These are phyloP conservation scores for Bipolaris victoriae DNA, from an alignment of 2,329 filamentous ascomycete species.

Conservation along the genomic window DNA sequence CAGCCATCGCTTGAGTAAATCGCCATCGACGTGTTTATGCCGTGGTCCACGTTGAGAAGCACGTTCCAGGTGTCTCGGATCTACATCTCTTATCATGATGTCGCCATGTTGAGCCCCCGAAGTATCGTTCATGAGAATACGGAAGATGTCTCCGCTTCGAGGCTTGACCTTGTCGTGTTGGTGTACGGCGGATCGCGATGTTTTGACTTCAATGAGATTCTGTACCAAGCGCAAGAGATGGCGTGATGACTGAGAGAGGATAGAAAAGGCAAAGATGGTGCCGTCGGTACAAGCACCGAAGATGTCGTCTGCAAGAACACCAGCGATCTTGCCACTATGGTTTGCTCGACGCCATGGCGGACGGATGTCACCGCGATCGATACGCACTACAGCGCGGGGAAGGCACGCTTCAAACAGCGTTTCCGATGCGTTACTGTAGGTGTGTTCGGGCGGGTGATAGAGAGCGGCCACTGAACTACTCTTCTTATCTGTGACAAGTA, in stretches of 20 bases:
- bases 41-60: constrained; percentile 20
- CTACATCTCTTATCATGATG: constrained; percentile 32
- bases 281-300: constrained; percentile 60
- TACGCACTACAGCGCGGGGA: constrained; percentile 50
- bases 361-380: constrained; percentile 59
- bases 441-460: constrained; percentile 27
- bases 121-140: constrained; percentile 31
- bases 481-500: constrained; percentile 45
- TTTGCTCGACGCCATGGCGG: constrained; percentile 42
- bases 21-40: constrained; percentile 52
- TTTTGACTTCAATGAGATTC: constrained; percentile 57
- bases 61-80: constrained; percentile 31
- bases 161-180: constrained; percentile 21
- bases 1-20: constrained; percentile 47
- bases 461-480: constrained; percentile 39
- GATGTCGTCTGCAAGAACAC: constrained; percentile 55
- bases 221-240: constrained; percentile 75
- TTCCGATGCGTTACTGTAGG: constrained; percentile 32
- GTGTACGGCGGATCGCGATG: constrained; percentile 17
- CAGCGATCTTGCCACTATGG: constrained; percentile 26
- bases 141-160: constrained; percentile 27
- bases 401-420: constrained; percentile 53
- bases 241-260: constrained; percentile 69
- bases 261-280: constrained; percentile 63
- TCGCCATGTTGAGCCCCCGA: constrained; percentile 26